Conservation (phyloP, 2,329 filamentous ascomycete genomes). For the Cryphonectria naterciae region DNA sequence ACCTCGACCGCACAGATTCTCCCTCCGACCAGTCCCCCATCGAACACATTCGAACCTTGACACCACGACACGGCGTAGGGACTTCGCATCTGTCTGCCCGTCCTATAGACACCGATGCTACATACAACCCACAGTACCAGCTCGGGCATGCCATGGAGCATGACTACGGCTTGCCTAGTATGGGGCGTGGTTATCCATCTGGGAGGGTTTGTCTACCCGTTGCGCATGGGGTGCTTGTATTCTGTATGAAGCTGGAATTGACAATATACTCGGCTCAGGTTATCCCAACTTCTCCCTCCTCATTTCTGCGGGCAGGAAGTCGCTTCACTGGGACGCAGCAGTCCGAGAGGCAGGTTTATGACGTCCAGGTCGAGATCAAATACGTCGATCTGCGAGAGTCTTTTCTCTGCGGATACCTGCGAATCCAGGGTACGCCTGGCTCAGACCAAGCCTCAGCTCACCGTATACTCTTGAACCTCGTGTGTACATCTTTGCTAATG, state of each 20-base stretch:
- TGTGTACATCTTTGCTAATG: neutral
- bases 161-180: conserved; percentile 45
- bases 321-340: conserved; percentile 89
- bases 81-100: conserved; percentile 5
- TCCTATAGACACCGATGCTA: conserved; percentile 3
- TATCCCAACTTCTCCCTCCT: conserved; percentile 79
- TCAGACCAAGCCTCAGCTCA: conserved; percentile 5
- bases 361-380: conserved; percentile 96
- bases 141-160: conserved; percentile 36
- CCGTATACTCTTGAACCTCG: neutral
- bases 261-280: conserved; percentile 52
- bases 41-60: conserved; percentile 10
- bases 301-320: conserved; percentile 83
- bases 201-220: conserved; percentile 51
- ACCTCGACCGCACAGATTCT: conserved; percentile 21
- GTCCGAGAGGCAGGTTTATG: conserved; percentile 90
- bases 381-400: conserved; percentile 94
- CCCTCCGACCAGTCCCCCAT: conserved; percentile 14
- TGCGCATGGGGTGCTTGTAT: neutral
- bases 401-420: conserved; percentile 91
- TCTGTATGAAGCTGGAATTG: neutral
- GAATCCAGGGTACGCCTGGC: conserved; percentile 77
- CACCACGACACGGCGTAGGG: conserved; percentile 27
- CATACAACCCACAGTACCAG: conserved; percentile 17
- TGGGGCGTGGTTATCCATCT: conserved; percentile 59